Percentiles rank a stretch among this genome's conserved stretches.
Evolutionary conservation across 2,329 filamentous ascomycete species (phyloP).

Genomic region (Samsoniella hepiali): DNA sequence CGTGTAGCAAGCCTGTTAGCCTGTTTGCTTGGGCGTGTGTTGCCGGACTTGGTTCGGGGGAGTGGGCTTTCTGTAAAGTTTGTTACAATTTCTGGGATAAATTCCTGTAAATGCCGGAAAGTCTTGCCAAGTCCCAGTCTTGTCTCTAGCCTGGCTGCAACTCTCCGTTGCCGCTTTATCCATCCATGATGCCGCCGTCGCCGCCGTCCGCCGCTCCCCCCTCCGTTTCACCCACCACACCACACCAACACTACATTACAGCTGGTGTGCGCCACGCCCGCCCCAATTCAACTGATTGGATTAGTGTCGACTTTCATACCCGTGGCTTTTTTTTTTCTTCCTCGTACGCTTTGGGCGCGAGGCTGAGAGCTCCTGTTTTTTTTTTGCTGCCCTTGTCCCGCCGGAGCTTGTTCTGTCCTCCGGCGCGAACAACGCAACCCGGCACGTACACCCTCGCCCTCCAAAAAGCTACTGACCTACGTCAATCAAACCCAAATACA

Average conservation of each 20-base stretch:
- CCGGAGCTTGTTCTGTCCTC: constrained; percentile 14
- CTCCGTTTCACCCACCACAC: background rate
- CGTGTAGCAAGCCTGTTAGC: background rate
- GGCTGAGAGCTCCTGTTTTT: too few species aligned
- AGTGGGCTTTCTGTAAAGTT: background rate
- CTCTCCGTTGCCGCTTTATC: constrained; percentile 10
- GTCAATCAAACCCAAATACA: background rate
- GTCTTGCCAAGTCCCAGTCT: background rate
- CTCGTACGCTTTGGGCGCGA: too few species aligned
- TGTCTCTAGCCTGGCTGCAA: background rate
- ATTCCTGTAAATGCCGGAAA: background rate
- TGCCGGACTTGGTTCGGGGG: constrained; percentile 9
- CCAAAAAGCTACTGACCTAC: background rate
- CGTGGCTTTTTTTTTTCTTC: background rate
- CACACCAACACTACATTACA: background rate
- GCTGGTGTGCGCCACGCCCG: background rate
- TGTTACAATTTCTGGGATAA: too few species aligned
- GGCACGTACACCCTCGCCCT: background rate
- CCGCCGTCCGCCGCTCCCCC: too few species aligned
- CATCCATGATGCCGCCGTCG: background rate
- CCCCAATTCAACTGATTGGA: background rate
- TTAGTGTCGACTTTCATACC: background rate
- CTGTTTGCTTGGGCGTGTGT: background rate
- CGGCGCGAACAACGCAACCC: background rate
- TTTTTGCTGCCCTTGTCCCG: background rate